Evolutionary conservation across 1,284 basidiomycete genomes (phyloP).

Genomic region (Tilletia walkeri): DNA sequence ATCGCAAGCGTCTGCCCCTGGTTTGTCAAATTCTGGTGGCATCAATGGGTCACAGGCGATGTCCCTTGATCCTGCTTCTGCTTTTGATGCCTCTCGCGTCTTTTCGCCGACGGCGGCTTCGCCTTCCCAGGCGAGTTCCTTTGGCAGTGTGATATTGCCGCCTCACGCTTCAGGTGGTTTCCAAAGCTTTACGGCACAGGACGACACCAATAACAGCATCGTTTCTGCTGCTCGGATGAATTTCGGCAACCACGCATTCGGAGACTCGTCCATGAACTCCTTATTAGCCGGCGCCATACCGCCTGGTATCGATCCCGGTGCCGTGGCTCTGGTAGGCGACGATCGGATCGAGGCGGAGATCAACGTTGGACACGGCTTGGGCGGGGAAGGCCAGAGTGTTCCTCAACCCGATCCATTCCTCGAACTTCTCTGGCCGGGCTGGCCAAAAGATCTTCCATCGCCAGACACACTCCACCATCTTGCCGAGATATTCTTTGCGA

Average conservation of each 20-base stretch:
- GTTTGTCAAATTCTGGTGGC: background rate
- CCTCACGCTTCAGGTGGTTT: background rate
- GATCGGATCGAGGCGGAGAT: background rate
- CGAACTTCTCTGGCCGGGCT: slow-evolving; percentile 24
- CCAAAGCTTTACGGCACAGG: background rate
- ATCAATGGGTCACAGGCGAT: background rate
- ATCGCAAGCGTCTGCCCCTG: background rate
- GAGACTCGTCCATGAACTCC: background rate
- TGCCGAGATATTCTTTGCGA: slow-evolving; percentile 25
- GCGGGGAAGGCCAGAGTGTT: background rate
- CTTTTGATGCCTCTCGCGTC: background rate
- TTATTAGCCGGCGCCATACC: background rate
- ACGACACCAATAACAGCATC: background rate
- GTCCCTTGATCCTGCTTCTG: background rate
- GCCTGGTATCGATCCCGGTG: background rate
- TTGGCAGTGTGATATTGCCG: background rate
- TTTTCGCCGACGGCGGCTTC: background rate
- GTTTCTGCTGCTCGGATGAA: background rate
- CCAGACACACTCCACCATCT: slow-evolving; percentile 21
- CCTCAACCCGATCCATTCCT: slow-evolving; percentile 21
- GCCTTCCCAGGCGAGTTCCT: background rate
- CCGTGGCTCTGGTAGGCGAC: background rate
- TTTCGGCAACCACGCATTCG: background rate
- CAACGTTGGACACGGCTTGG: background rate
- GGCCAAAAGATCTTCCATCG: slow-evolving; percentile 22